Conservation (phyloP, 257 asterid genomes). For the Solanum chaucha region DNA sequence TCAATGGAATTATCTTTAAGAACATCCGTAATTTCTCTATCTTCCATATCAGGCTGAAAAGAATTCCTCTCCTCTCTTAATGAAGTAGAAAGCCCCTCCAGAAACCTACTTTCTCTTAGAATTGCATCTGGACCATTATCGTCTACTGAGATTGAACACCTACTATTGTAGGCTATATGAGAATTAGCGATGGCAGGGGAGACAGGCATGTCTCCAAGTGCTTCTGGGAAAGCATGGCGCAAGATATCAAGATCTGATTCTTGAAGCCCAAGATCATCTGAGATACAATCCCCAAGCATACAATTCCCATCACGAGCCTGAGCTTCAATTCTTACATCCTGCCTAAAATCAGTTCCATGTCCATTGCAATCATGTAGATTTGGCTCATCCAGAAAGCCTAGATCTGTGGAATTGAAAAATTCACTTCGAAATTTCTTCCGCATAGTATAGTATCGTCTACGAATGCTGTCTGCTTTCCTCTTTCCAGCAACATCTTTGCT, state of each 20-base stretch:
- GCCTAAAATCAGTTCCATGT: constrained; percentile 38
- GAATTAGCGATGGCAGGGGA: constrained; percentile 14
- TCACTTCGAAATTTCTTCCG: constrained; percentile 66
- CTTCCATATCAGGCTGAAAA: constrained; percentile 24
- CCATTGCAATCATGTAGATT: constrained; percentile 35
- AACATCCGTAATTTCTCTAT: constrained; percentile 8
- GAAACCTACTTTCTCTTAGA: constrained; percentile 39
- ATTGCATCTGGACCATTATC: constrained; percentile 17
- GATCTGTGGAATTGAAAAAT: constrained; percentile 37
- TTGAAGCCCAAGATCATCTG: constrained; percentile 43
- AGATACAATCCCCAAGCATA: constrained; percentile 26
- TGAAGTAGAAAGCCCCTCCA: constrained; percentile 26
- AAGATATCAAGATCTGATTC: constrained; percentile 66
- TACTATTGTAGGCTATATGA: constrained; percentile 20
- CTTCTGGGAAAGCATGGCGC: constrained; percentile 55
- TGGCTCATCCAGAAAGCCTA: constrained; percentile 45
- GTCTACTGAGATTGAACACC: constrained; percentile 27
- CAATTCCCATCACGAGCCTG: constrained; percentile 29
- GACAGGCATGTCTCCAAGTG: constrained; percentile 24
- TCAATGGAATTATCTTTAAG: constrained; percentile 13
- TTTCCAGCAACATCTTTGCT: constrained; percentile 37
- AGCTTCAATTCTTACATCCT: constrained; percentile 26
- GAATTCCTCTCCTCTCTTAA: constrained; percentile 22
- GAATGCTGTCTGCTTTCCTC: constrained; percentile 64
- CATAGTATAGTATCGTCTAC: constrained; percentile 63